Evolutionary conservation across 2,329 filamentous ascomycete genomes (phyloP), one percentile per base, ranked within the genome.

Genomic region (Macroventuria anomochaeta): DNA sequence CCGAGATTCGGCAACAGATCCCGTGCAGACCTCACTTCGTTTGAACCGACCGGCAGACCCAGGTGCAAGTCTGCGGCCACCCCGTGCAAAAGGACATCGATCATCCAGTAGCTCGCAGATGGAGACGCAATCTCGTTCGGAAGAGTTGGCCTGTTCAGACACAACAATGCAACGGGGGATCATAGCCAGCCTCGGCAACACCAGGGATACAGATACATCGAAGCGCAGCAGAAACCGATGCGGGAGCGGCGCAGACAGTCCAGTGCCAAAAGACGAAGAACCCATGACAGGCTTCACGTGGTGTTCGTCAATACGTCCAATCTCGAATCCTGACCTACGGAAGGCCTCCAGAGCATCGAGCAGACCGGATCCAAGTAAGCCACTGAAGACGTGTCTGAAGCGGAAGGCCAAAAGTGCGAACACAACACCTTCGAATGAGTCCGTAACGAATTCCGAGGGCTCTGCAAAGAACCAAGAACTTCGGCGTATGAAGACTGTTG

Each of bases 321-420:
- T 32, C 51, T 44, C 58, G 2, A 46, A 59, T 29, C 41, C 53
- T 2, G 32, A 59, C 3, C 32, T 55, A 32, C 23, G 40, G 8
- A 43, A 50, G 11, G 8, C 18, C 5, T 47, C 23, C 7, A 39
- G 18, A 10, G 28, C 56, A 12, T 25, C 49, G 7, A 52, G 44
- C 32, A 49, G 28, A 12, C 15, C 40, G 11, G 28, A 15, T 15
- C 18, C 36, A 5, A 37, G 53, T 5, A 32, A 44, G 28, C 61
- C 63, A 10, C 48, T 69, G n/a, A 71, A 69, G 52, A 57, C 68
- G 5, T 71, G 66, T 37, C 54, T 71, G 37, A 71, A 67, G 40
- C 55, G 53, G 18, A 62, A 64, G 28, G 60, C 67, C 2, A 61
- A 64, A n/a, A 71, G 65, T 32, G 53, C 58, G 3, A 41, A 59